Percentiles rank a stretch among this genome's conserved stretches.
Evolutionary conservation across 345 rosid genomes (phyloP).

Genomic region (Eutrema japonicum): DNA sequence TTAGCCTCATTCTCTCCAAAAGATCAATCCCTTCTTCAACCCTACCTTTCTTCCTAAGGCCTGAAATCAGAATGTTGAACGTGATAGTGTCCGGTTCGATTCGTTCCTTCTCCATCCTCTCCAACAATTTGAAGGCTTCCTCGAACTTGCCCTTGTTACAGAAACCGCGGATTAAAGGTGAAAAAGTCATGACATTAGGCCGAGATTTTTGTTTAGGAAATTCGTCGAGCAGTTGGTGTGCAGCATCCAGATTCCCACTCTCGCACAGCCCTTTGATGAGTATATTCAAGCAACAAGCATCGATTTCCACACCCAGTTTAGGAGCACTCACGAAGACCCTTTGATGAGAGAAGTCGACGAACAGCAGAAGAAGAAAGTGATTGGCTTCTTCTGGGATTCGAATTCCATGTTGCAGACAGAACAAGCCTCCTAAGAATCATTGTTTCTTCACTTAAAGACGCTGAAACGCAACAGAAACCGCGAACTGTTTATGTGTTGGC

Average conservation of each 20-base stretch:
- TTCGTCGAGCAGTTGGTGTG: conserved; percentile 86
- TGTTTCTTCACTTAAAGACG: background rate
- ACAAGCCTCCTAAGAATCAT: conserved; percentile 40
- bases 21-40: conserved; percentile 67
- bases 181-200: conserved; percentile 77
- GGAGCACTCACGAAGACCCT: conserved; percentile 67
- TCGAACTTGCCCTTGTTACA: conserved; percentile 63
- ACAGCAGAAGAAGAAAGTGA: background rate
- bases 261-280: conserved; percentile 76
- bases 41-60: conserved; percentile 75
- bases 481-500: background rate
- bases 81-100: conserved; percentile 71
- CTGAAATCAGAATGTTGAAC: conserved; percentile 85
- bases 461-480: background rate
- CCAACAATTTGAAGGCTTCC: conserved; percentile 64
- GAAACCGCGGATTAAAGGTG: conserved; percentile 71
- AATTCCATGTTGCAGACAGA: conserved; percentile 24
- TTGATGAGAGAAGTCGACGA: conserved; percentile 40
- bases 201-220: conserved; percentile 75
- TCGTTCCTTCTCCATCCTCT: conserved; percentile 73
- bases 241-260: conserved; percentile 66
- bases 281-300: conserved; percentile 83
- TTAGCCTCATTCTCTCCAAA: conserved; percentile 62
- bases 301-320: conserved; percentile 71
- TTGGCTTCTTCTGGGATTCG: conserved; percentile 23